Percentiles rank a stretch among this genome's conserved stretches.
phyloP scores from a whole-genome alignment of 129 eudicot species.

The Arctium minus region DNA sequence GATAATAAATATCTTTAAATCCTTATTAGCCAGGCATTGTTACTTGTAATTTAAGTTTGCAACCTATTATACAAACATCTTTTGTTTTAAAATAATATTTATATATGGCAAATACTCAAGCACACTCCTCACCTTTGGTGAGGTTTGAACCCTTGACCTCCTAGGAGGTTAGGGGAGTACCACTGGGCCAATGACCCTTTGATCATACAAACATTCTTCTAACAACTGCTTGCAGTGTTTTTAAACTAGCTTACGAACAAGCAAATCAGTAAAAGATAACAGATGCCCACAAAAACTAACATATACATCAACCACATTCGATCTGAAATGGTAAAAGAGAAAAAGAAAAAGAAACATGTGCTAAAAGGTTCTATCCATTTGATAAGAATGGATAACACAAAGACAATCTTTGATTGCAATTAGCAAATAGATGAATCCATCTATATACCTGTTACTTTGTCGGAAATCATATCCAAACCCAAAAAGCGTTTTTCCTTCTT shows the following conservation, averaged over 20 bases:
- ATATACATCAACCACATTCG: not conserved
- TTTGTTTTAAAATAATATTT: no score
- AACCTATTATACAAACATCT: no score
- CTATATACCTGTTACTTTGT: conserved; percentile 81
- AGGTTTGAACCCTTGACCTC: not conserved
- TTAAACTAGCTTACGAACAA: not conserved
- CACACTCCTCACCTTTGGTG: not conserved
- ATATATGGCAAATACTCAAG: no score
- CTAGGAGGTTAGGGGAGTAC: not conserved
- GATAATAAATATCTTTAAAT: not conserved
- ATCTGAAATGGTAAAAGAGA: not conserved
- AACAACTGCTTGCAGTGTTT: not conserved
- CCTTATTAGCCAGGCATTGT: not conserved
- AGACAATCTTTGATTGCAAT: not conserved
- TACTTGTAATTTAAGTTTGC: not conserved
- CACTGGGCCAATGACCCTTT: not conserved
- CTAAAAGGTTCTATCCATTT: not conserved
- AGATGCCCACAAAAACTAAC: not conserved
- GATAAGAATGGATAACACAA: not conserved
- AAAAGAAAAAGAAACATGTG: not conserved
- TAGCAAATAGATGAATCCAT: not conserved
- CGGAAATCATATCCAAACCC: conserved; percentile 99
- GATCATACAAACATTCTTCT: not conserved
- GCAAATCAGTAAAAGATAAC: not conserved
- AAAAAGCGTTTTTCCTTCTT: conserved; percentile 94